phyloP scores from a whole-genome alignment of 1,284 basidiomycete species.

The Cryptococcus sp. region DNA sequence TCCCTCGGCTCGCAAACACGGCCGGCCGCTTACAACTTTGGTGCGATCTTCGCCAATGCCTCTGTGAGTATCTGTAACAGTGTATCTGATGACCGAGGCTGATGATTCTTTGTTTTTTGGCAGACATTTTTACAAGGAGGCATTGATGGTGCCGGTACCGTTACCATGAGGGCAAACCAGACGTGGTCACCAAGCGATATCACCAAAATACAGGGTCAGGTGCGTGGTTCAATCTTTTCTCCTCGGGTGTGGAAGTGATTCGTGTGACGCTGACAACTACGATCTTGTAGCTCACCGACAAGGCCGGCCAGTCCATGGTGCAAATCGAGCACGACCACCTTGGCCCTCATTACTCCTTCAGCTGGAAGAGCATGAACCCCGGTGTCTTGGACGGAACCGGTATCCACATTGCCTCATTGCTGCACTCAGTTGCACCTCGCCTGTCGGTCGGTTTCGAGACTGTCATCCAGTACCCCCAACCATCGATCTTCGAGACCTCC shows the following conservation, averaged over 20 bases:
- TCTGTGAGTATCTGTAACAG: constrained; percentile 59
- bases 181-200: constrained; percentile 79
- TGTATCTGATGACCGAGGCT: neutral
- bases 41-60: constrained; percentile 86
- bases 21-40: constrained; percentile 87
- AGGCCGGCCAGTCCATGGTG: constrained; percentile 78
- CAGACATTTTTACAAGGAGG: constrained; percentile 91
- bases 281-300: constrained; percentile 46
- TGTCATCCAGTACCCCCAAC: constrained; percentile 77
- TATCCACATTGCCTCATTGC: constrained; percentile 88
- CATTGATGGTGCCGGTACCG: constrained; percentile 87
- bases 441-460: constrained; percentile 88
- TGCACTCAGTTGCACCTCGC: constrained; percentile 93
- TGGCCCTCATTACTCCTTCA: constrained; percentile 84
- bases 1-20: constrained; percentile 60
- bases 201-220: constrained; percentile 88
- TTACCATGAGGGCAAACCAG: constrained; percentile 87
- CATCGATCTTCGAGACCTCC: constrained; percentile 70
- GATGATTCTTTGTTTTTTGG: neutral
- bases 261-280: neutral
- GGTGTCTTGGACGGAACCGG: constrained; percentile 86
- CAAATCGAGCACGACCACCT: constrained; percentile 94
- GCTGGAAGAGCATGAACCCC: constrained; percentile 90
- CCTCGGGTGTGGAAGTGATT: too few relatives aligned
- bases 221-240: constrained; percentile 52